Evolutionary conservation across 345 rosid genomes (phyloP), one percentile per base, ranked within the genome.

Genomic region (Microthlaspi erraticum): DNA sequence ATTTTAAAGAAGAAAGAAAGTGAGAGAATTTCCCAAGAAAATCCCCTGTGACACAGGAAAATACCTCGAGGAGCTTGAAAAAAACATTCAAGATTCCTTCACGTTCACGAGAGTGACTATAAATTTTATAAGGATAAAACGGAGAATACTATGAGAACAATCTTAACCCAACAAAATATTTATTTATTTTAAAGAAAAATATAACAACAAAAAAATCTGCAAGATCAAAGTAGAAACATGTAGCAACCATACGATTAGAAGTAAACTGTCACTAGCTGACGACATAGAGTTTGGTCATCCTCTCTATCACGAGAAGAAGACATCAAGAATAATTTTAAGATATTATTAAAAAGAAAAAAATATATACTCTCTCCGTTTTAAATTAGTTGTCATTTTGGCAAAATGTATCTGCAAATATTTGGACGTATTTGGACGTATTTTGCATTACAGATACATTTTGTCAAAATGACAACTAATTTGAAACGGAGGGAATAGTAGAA

Each of bases 191-290:
- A 2, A 26, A 26, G 29, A 26, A 26, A 14, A 17, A 38, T 64
- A 52, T 11, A 43, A 55, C 18, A 42, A 72, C 17, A 42, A 72
- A 42, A 37, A 18, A 5, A 1, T 26, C 10, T 36, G 41, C 41
- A 54, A 61, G 56, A 70, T 56, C 32, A 13, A 63, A 20, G 65
- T 46, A 45, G 68, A 66, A n/a, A 50, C 23, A 41, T 38, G 33
- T 75, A 61, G 48, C 65, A 57, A 62, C 75, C 75, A 76, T 32
- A 69, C 66, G 60, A 55, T 76, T 70, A 50, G 29, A 26, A 75
- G 74, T 57, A 75, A 76, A 70, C 66, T 70, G 70, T 69, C 71
- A 70, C 56, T 56, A 16, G 64, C 34, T 65, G 50, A 50, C 70
- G 36, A 58, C 60, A 63, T 8, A 29, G 66, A 65, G 77, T 31